phyloP scores from a whole-genome alignment of 2,329 filamentous ascomycete species.

The Colletotrichum sp. region DNA sequence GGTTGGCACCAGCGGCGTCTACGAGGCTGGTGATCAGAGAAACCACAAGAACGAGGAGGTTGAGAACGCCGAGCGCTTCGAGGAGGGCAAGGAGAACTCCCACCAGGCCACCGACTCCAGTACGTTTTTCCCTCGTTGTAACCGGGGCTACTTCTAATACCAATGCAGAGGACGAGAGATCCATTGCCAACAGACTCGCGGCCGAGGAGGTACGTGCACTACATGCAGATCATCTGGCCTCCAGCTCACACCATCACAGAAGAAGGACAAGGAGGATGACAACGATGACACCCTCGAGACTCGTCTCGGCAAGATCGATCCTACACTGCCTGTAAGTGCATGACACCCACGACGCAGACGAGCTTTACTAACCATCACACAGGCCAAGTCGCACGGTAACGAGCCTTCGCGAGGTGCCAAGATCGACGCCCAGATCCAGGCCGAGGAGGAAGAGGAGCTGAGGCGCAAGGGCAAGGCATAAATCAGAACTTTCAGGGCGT shows the following conservation, averaged over 20 bases:
- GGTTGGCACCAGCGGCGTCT: conserved; percentile 70
- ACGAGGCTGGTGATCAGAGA: conserved; percentile 80
- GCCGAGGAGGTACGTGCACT: conserved; percentile 59
- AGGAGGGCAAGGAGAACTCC: conserved; percentile 75
- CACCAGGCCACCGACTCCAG: conserved; percentile 76
- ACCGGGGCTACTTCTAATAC: conserved; percentile 18
- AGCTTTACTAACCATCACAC: background rate
- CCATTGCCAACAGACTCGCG: conserved; percentile 74
- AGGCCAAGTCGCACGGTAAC: conserved; percentile 73
- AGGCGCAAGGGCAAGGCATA: conserved; percentile 62
- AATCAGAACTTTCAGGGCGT: conserved; percentile 2
- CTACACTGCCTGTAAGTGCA: conserved; percentile 38
- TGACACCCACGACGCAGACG: too few species aligned
- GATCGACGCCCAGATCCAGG: conserved; percentile 71
- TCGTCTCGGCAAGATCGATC: conserved; percentile 58
- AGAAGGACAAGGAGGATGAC: conserved; percentile 6
- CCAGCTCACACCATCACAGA: background rate
- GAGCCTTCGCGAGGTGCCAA: conserved; percentile 75
- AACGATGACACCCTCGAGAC: conserved; percentile 45
- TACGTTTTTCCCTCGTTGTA: conserved; percentile 42
- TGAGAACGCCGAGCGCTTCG: conserved; percentile 62
- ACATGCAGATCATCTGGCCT: background rate
- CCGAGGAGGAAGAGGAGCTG: conserved; percentile 71
- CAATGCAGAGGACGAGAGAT: conserved; percentile 68
- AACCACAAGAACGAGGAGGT: conserved; percentile 58